Conservation (phyloP, 2,329 filamentous ascomycete species). For the Ophiostoma angusticollis region DNA sequence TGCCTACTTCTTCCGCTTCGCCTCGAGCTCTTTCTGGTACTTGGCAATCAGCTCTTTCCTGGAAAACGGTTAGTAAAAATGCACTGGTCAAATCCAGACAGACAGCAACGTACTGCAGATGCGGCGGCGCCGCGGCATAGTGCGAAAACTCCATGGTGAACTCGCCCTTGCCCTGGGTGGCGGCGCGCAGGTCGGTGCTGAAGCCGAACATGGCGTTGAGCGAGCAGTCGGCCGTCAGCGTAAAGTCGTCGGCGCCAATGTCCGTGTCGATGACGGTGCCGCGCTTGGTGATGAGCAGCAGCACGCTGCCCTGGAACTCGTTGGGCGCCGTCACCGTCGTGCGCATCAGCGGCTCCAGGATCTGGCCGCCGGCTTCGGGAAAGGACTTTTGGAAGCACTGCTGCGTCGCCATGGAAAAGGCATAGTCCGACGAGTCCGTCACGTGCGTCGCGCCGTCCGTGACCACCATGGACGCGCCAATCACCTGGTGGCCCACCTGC, state of each 20-base stretch:
- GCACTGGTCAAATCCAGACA: constrained; percentile 6
- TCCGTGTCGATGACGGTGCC: constrained; percentile 93
- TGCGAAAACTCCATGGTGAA: constrained; percentile 99
- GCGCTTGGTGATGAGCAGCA: constrained; percentile 92
- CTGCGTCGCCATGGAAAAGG: constrained; percentile 89
- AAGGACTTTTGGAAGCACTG: constrained; percentile 96
- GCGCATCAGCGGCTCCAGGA: constrained; percentile 97
- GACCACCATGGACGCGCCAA: constrained; percentile 81
- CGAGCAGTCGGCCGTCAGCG: constrained; percentile 79
- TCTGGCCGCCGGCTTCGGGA: constrained; percentile 61
- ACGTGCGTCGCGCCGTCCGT: constrained; percentile 96
- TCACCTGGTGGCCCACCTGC: constrained; percentile 81
- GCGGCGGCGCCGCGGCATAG: constrained; percentile 74
- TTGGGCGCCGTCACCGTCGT: constrained; percentile 89
- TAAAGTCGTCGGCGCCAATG: constrained; percentile 87
- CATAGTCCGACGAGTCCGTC: constrained; percentile 93
- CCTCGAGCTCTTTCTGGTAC: constrained; percentile 45
- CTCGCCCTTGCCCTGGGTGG: constrained; percentile 96
- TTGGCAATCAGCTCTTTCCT: constrained; percentile 48
- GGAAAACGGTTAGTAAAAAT: constrained; percentile 17
- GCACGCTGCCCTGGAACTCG: constrained; percentile 95
- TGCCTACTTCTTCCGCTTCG: constrained; percentile 41
- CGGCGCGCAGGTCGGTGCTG: constrained; percentile 76
- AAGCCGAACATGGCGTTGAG: constrained; percentile 98
- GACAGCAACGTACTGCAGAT: constrained; percentile 61